Evolutionary conservation across 768 basidiomycete species (phyloP), one percentile per base, ranked within the genome.

Genomic region (Rossbeevera mucosa): DNA sequence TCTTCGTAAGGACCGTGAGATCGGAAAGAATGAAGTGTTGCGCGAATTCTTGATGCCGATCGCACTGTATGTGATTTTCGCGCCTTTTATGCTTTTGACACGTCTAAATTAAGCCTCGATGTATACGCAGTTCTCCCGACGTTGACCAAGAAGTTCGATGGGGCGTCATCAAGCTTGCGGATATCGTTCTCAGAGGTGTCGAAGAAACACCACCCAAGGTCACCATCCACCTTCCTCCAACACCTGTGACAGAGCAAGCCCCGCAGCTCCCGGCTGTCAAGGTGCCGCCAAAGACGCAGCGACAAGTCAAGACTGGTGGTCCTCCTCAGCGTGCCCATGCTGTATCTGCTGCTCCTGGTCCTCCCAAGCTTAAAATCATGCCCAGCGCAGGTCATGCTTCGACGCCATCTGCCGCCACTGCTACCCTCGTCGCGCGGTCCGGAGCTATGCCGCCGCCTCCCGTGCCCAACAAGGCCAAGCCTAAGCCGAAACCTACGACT

Each of bases 101-200:
- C 5, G n/a, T 29, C 45, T 53, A 29, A 48, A 38, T 30, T 46
- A 42, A 50, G 20, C 21, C 13, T 33, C 28, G 12, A 51, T 21
- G 24, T 26, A n/a, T n/a, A 28, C n/a, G 16, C 40, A 94, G 91
- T 28, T 80, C 84, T 28, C 77, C 86, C 0, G 83, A 86, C 54
- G 77, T 83, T 50, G 93, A 96, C 66, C 79, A 90, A 62, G 90
- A 95, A 71, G 88, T 94, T 36, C 86, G 94, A 43, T 91, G 92
- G 83, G 91, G 87, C 57, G 73, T 95, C 45, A 76, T 98, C 61
- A 97, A 98, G 70, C 74, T 96, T 21, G 91, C 91, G 5, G 95
- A 97, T 61, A 76, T 95, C 18, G 79, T 93, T 40, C 85, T 94
- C 59, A 83, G 86, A 47, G 88, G 91, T 21, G 74, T 83, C 3